Evolutionary conservation across 1,284 basidiomycete genomes (phyloP).

Genomic region (Sporisorium exsertum): DNA sequence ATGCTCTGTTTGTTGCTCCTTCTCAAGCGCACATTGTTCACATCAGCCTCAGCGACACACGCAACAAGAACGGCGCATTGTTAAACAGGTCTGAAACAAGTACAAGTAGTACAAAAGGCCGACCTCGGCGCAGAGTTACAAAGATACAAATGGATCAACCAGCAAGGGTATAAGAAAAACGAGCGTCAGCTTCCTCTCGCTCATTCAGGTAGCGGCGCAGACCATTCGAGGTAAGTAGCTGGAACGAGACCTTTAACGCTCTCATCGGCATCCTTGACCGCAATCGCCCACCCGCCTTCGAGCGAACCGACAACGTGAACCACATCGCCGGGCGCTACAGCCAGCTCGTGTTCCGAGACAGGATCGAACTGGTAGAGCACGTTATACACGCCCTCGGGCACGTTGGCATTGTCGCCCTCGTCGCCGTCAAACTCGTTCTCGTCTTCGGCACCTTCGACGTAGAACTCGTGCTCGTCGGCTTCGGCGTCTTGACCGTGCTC

Average conservation of each 20-base stretch:
- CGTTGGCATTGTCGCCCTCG: slow-evolving; percentile 28
- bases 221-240: slow-evolving; percentile 50
- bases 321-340: slow-evolving; percentile 36
- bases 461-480: slow-evolving; percentile 28
- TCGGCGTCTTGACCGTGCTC: slow-evolving; percentile 15
- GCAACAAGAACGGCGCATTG: neutral
- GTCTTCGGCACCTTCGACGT: slow-evolving; percentile 42
- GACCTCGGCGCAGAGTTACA: slow-evolving; percentile 6
- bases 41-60: neutral
- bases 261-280: slow-evolving; percentile 24
- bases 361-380: slow-evolving; percentile 57
- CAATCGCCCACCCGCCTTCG: slow-evolving; percentile 60
- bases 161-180: neutral
- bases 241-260: slow-evolving; percentile 47
- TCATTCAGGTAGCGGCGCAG: slow-evolving; percentile 26
- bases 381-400: slow-evolving; percentile 48
- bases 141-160: neutral
- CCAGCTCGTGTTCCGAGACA: slow-evolving; percentile 56
- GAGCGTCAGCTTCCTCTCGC: neutral
- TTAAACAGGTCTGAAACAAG: neutral
- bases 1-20: neutral
- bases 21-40: neutral
- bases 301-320: slow-evolving; percentile 52
- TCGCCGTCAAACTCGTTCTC: slow-evolving; percentile 52
- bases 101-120: slow-evolving; percentile 7